Evolutionary conservation across 768 basidiomycete genomes (phyloP).

Genomic region (Leucogyrophana mollusca): DNA sequence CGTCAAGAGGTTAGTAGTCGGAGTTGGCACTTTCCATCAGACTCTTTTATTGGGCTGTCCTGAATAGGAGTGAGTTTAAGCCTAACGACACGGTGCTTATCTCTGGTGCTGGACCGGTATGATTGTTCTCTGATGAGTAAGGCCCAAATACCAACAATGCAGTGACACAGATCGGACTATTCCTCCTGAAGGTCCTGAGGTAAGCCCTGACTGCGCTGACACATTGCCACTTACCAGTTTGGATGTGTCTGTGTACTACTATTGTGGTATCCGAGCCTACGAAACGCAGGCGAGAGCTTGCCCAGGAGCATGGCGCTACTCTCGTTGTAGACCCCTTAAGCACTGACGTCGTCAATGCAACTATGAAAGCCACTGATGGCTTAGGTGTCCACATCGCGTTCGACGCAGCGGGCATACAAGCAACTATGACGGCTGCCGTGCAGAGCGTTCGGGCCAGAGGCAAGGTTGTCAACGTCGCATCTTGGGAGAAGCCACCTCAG

Average conservation of each 20-base stretch:
- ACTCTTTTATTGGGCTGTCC: too few relatives aligned
- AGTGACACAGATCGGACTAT: conserved; percentile 35
- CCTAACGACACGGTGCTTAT: conserved; percentile 35
- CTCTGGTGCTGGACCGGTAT: conserved; percentile 44
- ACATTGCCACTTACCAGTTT: too few relatives aligned
- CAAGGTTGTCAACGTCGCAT: conserved; percentile 38
- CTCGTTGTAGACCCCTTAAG: conserved; percentile 34
- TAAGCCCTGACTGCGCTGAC: conserved; percentile 5
- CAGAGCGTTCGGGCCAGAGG: conserved; percentile 37
- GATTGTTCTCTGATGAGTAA: conserved; percentile 9
- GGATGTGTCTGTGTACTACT: too few relatives aligned
- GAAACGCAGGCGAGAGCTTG: conserved; percentile 34
- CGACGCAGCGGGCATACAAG: conserved; percentile 45
- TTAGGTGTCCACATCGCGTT: conserved; percentile 44
- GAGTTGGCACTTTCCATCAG: conserved; percentile 1
- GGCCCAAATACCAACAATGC: not conserved
- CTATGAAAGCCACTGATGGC: conserved; percentile 26
- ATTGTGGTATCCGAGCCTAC: conserved; percentile 44
- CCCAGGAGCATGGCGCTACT: conserved; percentile 36
- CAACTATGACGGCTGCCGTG: conserved; percentile 35
- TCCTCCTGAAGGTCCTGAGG: conserved; percentile 39
- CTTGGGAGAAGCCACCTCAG: conserved; percentile 38
- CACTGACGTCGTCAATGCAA: conserved; percentile 23
- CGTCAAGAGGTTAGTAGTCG: conserved; percentile 39
- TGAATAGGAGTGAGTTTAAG: conserved; percentile 16